Percentiles rank a stretch among this genome's conserved stretches.
phyloP scores from a whole-genome alignment of 179 eudicot genomes.

The Dionaea muscipula region DNA sequence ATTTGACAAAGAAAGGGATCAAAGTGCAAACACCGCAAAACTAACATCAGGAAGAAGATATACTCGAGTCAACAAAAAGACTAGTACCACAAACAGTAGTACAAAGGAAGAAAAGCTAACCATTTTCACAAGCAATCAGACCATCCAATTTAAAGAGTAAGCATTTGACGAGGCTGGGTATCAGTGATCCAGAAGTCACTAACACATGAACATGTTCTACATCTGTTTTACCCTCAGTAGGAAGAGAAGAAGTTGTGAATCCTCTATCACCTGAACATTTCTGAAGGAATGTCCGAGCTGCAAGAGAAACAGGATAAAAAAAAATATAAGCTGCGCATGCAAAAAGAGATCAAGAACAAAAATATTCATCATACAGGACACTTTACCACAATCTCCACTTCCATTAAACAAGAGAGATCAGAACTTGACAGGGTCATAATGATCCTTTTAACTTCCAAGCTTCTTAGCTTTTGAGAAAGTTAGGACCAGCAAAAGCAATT shows the following conservation, averaged over 20 bases:
- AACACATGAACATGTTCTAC: conserved; percentile 42
- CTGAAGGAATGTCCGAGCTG: conserved; percentile 73
- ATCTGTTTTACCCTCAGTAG: conserved; percentile 11
- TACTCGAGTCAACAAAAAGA: too few species aligned
- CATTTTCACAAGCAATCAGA: conserved; percentile 52
- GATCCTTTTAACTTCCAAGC: too few species aligned
- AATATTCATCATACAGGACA: not conserved
- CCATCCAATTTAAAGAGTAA: conserved; percentile 62
- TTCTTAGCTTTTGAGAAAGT: too few species aligned
- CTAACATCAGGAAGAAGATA: not conserved
- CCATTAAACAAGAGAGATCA: not conserved
- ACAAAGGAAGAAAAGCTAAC: conserved; percentile 30
- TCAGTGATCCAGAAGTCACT: conserved; percentile 79
- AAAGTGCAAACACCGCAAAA: conserved; percentile 1
- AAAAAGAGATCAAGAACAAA: too few species aligned
- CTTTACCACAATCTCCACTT: not conserved
- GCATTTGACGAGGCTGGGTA: conserved; percentile 97
- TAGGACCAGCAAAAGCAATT: too few species aligned
- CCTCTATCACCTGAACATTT: conserved; percentile 42
- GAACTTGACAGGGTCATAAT: too few species aligned
- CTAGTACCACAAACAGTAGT: not conserved
- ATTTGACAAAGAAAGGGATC: too few species aligned
- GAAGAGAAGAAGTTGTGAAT: conserved; percentile 7
- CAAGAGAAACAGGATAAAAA: conserved; percentile 9
- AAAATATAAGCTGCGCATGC: too few species aligned